Conservation (phyloP, 2,329 filamentous ascomycete species). For the Epichloe uncinata region DNA sequence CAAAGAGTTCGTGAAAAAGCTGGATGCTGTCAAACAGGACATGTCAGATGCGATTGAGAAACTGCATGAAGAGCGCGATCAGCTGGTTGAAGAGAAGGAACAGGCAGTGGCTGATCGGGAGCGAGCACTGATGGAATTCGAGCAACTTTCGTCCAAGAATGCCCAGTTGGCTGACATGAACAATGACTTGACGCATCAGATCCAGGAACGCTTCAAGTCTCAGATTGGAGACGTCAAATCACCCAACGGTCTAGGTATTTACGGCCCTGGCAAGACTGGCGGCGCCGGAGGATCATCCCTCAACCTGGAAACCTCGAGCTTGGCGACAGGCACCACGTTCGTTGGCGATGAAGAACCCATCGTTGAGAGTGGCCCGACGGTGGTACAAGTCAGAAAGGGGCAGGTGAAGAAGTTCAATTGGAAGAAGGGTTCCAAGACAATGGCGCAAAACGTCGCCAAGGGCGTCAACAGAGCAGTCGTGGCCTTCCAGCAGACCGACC, state of each 20-base stretch:
- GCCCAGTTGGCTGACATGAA: slow-evolving; percentile 89
- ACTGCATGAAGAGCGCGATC: slow-evolving; percentile 59
- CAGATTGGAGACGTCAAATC: slow-evolving; percentile 44
- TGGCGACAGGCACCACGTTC: slow-evolving; percentile 44
- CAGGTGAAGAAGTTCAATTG: slow-evolving; percentile 96
- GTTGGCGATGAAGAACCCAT: slow-evolving; percentile 54
- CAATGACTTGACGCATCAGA: slow-evolving; percentile 86
- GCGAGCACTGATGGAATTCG: slow-evolving; percentile 87
- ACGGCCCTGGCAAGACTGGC: slow-evolving; percentile 34
- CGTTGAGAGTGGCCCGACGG: slow-evolving; percentile 67
- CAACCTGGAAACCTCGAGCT: slow-evolving; percentile 38
- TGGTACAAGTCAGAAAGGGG: slow-evolving; percentile 88
- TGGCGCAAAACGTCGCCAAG: slow-evolving; percentile 89
- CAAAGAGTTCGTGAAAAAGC: slow-evolving; percentile 73
- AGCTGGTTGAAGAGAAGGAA: slow-evolving; percentile 72
- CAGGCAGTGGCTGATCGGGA: slow-evolving; percentile 77
- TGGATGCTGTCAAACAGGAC: slow-evolving; percentile 46
- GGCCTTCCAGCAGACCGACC: slow-evolving; percentile 48
- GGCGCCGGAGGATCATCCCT: slow-evolving; percentile 32
- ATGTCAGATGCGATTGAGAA: slow-evolving; percentile 47
- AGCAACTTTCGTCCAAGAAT: slow-evolving; percentile 88
- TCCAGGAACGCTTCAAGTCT: slow-evolving; percentile 83
- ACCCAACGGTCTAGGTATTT: slow-evolving; percentile 44
- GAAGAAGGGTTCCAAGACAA: slow-evolving; percentile 91
- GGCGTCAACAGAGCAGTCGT: slow-evolving; percentile 86